A percentile compares a stretch with the other conserved stretches of the same genome.
Evolutionary conservation across 2,329 filamentous ascomycete genomes (phyloP).

Genomic region (Cladosporium cucumerinum): DNA sequence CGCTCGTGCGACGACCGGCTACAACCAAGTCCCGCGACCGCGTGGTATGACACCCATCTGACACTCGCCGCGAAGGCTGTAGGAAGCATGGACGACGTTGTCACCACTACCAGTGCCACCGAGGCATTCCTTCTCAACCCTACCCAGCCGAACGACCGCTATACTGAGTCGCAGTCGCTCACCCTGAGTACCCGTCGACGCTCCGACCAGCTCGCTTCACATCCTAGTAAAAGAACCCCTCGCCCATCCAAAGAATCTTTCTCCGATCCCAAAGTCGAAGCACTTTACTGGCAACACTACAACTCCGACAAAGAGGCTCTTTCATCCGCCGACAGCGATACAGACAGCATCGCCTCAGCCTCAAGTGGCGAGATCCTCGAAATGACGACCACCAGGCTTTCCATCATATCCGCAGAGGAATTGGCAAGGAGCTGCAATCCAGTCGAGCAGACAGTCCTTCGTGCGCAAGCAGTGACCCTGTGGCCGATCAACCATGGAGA

Average conservation of each 20-base stretch:
- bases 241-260: not conserved
- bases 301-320: constrained; percentile 15
- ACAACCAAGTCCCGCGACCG: not conserved
- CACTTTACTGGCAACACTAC: constrained; percentile 9
- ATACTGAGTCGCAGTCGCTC: constrained; percentile 8
- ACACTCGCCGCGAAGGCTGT: not conserved
- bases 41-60: constrained; percentile 12
- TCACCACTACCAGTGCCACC: constrained; percentile 1
- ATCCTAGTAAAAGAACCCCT: not conserved
- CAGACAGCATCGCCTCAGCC: constrained; percentile 11
- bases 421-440: constrained; percentile 4
- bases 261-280: constrained; percentile 5
- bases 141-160: not conserved
- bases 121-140: constrained; percentile 16
- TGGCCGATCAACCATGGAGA: constrained; percentile 8
- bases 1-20: constrained; percentile 14
- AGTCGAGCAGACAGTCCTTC: not conserved
- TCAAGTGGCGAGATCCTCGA: constrained; percentile 16
- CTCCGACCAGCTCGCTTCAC: constrained; percentile 7
- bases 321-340: constrained; percentile 14
- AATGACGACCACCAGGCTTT: constrained; percentile 12
- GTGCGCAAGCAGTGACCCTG: constrained; percentile 11
- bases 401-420: constrained; percentile 11
- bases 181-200: not conserved
- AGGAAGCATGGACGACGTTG: constrained; percentile 1